Evolutionary conservation across 1,139 yeast species (phyloP).

Genomic region (Hansenula lynferdii): DNA sequence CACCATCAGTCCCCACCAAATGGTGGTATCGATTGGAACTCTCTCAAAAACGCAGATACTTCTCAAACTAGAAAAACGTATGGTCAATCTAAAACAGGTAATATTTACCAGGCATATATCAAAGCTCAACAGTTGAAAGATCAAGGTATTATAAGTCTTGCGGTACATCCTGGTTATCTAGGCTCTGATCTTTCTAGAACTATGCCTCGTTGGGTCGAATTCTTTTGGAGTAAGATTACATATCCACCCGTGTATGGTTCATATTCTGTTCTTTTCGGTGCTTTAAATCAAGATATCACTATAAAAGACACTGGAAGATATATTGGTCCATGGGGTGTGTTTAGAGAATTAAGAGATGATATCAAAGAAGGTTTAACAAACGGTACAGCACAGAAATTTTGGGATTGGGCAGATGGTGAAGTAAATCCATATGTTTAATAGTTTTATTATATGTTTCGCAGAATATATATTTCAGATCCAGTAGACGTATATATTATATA

Average conservation of each 20-base stretch:
- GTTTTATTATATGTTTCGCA: too few relatives aligned
- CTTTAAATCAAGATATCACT: slow-evolving; percentile 32
- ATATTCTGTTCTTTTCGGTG: slow-evolving; percentile 36
- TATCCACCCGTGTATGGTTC: slow-evolving; percentile 35
- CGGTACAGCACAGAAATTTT: slow-evolving; percentile 26
- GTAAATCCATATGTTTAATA: too few relatives aligned
- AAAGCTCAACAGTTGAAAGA: slow-evolving; percentile 36
- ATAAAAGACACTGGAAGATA: slow-evolving; percentile 24
- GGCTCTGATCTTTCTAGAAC: slow-evolving; percentile 32
- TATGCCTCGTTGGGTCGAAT: background rate
- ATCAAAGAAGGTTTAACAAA: slow-evolving; percentile 24
- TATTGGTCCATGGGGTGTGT: slow-evolving; percentile 31
- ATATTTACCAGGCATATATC: slow-evolving; percentile 36
- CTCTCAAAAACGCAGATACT: slow-evolving; percentile 13
- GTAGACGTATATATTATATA: too few relatives aligned
- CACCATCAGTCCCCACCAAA: slow-evolving; percentile 31
- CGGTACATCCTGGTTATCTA: slow-evolving; percentile 40
- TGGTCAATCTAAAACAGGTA: slow-evolving; percentile 47
- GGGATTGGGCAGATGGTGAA: slow-evolving; percentile 26
- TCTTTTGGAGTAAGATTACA: slow-evolving; percentile 11
- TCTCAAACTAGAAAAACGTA: slow-evolving; percentile 20
- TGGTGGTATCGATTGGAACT: slow-evolving; percentile 38
- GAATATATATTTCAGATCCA: too few relatives aligned
- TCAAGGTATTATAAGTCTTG: slow-evolving; percentile 27
- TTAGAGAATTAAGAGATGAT: slow-evolving; percentile 27